Evolutionary conservation across 768 basidiomycete species (phyloP).

Genomic region (Leccinum aurantiacum): DNA sequence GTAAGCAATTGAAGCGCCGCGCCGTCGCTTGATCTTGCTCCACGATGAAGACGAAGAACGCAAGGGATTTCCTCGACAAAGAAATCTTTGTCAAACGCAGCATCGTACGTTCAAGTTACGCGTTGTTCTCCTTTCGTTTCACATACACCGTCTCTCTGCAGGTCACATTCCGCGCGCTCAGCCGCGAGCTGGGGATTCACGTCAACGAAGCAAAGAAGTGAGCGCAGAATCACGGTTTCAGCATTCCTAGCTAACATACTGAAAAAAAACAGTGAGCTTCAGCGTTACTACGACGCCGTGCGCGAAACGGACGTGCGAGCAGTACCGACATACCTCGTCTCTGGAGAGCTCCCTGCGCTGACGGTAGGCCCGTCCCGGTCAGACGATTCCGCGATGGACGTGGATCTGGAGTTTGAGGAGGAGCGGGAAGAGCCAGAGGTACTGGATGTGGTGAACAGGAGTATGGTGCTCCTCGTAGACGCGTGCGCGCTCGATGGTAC

Average conservation of each 20-base stretch:
- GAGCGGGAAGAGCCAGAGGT: conserved; percentile 3
- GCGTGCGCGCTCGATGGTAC: conserved; percentile 66
- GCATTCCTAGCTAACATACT: background rate
- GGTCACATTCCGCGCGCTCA: conserved; percentile 81
- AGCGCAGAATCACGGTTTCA: background rate
- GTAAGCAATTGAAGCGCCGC: background rate
- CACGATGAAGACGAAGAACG: conserved; percentile 30
- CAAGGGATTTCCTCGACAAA: conserved; percentile 45
- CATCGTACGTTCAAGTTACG: conserved; percentile 34
- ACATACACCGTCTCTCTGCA: conserved; percentile 24
- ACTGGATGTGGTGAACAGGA: conserved; percentile 43
- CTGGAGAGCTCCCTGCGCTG: conserved; percentile 47
- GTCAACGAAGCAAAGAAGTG: conserved; percentile 82
- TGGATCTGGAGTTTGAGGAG: conserved; percentile 44
- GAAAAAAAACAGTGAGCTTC: conserved; percentile 54
- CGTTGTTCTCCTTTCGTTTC: background rate
- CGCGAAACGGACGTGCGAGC: conserved; percentile 30
- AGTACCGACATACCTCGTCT: conserved; percentile 70
- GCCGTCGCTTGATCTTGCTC: background rate
- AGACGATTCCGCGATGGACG: conserved; percentile 19
- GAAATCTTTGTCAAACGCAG: conserved; percentile 45
- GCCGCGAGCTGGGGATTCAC: conserved; percentile 67
- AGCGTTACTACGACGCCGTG: conserved; percentile 51
- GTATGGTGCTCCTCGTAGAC: conserved; percentile 56
- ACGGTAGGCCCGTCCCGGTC: background rate